Evolutionary conservation across 2,329 filamentous ascomycete species (phyloP).

Genomic region (Ceratocystis smalleyi): DNA sequence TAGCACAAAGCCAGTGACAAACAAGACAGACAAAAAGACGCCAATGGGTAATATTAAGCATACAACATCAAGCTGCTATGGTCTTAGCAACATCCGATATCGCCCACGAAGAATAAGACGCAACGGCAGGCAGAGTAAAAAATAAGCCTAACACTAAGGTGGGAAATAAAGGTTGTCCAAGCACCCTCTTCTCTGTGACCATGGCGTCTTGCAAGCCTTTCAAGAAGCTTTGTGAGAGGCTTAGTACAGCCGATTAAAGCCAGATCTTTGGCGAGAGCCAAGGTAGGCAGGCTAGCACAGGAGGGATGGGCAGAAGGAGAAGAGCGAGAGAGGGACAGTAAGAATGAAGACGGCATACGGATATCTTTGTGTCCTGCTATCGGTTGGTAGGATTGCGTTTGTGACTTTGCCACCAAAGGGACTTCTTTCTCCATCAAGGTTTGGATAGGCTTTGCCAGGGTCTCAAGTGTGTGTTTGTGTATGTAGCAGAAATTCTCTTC

Average conservation of each 20-base stretch:
- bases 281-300: neutral
- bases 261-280: neutral
- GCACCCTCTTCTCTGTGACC: neutral
- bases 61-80: neutral
- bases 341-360: neutral
- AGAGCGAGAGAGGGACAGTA: neutral
- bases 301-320: neutral
- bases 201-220: neutral
- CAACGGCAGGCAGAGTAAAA: neutral
- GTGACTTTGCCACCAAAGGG: neutral
- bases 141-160: neutral
- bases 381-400: neutral
- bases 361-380: neutral
- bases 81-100: neutral
- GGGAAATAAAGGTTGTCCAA: neutral
- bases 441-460: neutral
- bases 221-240: neutral
- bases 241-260: neutral
- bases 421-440: neutral
- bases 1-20: neutral
- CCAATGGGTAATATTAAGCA: neutral
- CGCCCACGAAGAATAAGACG: neutral
- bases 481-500: neutral
- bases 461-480: neutral
- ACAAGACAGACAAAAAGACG: neutral